Percentiles rank a stretch among this genome's conserved stretches.
These are phyloP conservation scores for Cetraspora pellucida DNA, from an alignment of 192 early-diverging fungal genomes.

Conservation along the genomic window DNA sequence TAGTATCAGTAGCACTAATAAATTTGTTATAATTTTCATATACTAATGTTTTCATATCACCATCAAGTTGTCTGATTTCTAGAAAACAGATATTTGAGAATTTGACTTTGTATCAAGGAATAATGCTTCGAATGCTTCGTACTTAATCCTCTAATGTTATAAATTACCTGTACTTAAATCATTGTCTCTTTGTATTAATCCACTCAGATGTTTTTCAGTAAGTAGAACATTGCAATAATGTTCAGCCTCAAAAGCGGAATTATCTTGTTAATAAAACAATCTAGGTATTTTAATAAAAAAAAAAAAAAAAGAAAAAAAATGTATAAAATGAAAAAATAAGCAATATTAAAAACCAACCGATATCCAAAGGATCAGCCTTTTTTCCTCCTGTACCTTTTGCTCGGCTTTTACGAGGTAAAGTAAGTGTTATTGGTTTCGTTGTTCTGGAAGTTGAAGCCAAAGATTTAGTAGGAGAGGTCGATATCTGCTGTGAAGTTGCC, in stretches of 20 bases:
- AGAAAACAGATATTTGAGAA: neutral
- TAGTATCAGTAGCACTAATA: constrained; percentile 92
- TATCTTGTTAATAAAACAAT: constrained; percentile 48
- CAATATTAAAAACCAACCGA: constrained; percentile 55
- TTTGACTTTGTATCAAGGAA: neutral
- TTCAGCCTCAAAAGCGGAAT: constrained; percentile 70
- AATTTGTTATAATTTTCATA: constrained; percentile 99
- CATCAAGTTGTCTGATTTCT: constrained; percentile 88
- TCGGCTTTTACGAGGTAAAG: constrained; percentile 18
- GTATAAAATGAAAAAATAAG: neutral
- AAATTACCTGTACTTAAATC: constrained; percentile 67
- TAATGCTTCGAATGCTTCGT: neutral
- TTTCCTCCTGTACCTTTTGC: constrained; percentile 38
- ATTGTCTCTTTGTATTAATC: constrained; percentile 75
- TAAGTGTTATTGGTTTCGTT: constrained; percentile 1
- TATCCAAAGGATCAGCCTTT: constrained; percentile 65
- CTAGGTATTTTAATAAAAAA: neutral
- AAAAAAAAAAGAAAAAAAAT: constrained; percentile 19
- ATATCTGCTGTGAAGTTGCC: too few species aligned
- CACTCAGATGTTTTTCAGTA: constrained; percentile 65
- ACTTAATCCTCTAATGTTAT: neutral
- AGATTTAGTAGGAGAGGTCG: neutral
- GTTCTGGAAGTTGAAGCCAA: neutral
- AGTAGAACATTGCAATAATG: constrained; percentile 78
- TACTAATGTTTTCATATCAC: constrained; percentile 95